Evolutionary conservation across 176 grass and related monocot species (phyloP).

Genomic region (Leersia perrieri): DNA sequence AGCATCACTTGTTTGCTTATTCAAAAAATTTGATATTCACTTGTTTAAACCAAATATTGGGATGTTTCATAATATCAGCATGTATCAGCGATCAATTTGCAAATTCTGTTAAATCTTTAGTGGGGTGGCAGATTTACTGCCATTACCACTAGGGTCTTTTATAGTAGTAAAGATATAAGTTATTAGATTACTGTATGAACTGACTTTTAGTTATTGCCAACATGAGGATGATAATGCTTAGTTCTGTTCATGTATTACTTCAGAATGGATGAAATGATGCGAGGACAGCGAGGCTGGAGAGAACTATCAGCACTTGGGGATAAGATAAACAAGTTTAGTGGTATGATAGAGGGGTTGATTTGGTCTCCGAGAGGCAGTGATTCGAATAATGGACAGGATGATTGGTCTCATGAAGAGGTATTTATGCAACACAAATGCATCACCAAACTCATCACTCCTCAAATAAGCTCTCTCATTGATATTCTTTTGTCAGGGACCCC

Average conservation of each 20-base stretch:
- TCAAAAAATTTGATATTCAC: no score
- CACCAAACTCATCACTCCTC: not conserved
- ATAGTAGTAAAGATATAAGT: no score
- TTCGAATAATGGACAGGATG: slow-evolving; percentile 51
- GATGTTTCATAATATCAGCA: no score
- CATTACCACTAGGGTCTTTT: no score
- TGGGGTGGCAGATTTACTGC: no score
- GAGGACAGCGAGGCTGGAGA: slow-evolving; percentile 96
- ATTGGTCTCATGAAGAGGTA: slow-evolving; percentile 72
- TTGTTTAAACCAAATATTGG: no score
- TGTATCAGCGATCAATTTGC: no score
- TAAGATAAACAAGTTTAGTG: slow-evolving; percentile 92
- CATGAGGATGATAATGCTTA: slow-evolving; percentile 5
- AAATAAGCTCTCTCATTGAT: not conserved
- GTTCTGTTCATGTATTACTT: slow-evolving; percentile 24
- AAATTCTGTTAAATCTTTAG: no score
- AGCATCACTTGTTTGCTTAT: no score
- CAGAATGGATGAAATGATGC: slow-evolving; percentile 99
- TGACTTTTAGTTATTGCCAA: slow-evolving; percentile 3
- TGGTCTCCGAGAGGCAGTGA: slow-evolving; percentile 74
- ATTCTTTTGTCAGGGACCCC: slow-evolving; percentile 66
- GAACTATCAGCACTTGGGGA: slow-evolving; percentile 85
- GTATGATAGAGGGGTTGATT: slow-evolving; percentile 99
- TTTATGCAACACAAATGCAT: not conserved
- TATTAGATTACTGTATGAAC: slow-evolving; percentile 17